Evolutionary conservation across 2,329 filamentous ascomycete genomes (phyloP).

Genomic region (Trichoderma aggressivum): DNA sequence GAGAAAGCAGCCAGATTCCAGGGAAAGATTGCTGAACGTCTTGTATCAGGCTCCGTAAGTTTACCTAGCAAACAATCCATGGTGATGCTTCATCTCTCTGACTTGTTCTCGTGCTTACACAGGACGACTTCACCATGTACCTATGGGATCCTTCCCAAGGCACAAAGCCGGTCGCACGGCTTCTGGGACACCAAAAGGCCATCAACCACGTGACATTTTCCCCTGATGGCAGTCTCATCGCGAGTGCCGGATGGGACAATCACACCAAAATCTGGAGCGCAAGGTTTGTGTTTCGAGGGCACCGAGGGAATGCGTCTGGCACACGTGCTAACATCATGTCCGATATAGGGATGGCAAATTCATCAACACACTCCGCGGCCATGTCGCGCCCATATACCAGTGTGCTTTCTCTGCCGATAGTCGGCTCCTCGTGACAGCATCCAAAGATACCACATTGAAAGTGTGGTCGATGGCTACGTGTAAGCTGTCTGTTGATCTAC

Average conservation of each 20-base stretch:
- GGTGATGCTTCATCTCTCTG: background rate
- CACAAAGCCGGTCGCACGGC: constrained; percentile 79
- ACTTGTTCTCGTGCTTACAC: background rate
- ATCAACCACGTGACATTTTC: constrained; percentile 96
- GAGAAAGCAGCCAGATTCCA: constrained; percentile 77
- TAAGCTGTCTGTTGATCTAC: constrained; percentile 76
- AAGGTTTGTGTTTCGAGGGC: constrained; percentile 44
- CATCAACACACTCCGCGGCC: constrained; percentile 80
- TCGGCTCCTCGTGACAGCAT: constrained; percentile 79
- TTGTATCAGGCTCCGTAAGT: constrained; percentile 71
- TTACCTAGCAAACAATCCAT: background rate
- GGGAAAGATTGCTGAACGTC: constrained; percentile 73
- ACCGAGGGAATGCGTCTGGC: background rate
- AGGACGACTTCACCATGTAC: constrained; percentile 92
- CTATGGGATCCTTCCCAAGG: constrained; percentile 81
- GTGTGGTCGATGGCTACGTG: constrained; percentile 88
- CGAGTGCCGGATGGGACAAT: constrained; percentile 89
- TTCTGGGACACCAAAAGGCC: constrained; percentile 94
- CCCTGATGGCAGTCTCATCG: constrained; percentile 82
- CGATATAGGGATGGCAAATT: constrained; percentile 63
- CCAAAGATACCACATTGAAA: constrained; percentile 90
- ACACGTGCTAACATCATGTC: constrained; percentile 20
- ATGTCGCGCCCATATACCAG: constrained; percentile 88
- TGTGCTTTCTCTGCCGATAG: constrained; percentile 91
- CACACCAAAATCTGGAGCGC: constrained; percentile 90